These are phyloP conservation scores for Phialemoniopsis sp. DNA, from an alignment of 2,329 filamentous ascomycete genomes.

Conservation along the genomic window DNA sequence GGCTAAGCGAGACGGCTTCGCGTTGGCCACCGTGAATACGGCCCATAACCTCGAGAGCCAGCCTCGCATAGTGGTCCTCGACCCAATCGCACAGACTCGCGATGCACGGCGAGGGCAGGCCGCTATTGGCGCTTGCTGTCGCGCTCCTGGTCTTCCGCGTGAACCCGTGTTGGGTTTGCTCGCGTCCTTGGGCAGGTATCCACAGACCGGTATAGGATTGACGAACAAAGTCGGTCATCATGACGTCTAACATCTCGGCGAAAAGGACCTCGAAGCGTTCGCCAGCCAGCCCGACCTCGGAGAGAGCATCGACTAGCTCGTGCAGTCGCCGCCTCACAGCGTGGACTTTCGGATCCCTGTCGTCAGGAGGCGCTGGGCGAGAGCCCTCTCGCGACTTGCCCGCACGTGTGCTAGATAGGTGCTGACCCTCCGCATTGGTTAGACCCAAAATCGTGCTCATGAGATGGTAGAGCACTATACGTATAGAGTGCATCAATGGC, in stretches of 20 bases:
- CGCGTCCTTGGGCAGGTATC: constrained; percentile 24
- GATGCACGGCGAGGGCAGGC: constrained; percentile 49
- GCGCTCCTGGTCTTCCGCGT: constrained; percentile 7
- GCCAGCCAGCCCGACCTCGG: constrained; percentile 63
- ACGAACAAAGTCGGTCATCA: constrained; percentile 60
- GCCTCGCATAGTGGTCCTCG: constrained; percentile 59
- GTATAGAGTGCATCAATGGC: constrained; percentile 49
- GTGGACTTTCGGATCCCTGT: constrained; percentile 22
- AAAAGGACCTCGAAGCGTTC: constrained; percentile 68
- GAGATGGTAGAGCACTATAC: constrained; percentile 47
- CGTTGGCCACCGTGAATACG: constrained; percentile 30
- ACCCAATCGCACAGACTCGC: constrained; percentile 62
- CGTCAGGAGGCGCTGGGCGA: constrained; percentile 14
- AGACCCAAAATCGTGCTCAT: constrained; percentile 1
- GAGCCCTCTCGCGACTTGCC: constrained; percentile 1
- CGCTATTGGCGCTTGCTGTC: constrained; percentile 17
- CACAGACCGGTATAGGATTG: constrained; percentile 62
- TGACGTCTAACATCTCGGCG: constrained; percentile 64
- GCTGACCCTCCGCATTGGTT: background rate
- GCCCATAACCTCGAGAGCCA: constrained; percentile 58
- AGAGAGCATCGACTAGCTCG: constrained; percentile 53
- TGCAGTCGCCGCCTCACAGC: constrained; percentile 47
- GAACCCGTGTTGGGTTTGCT: constrained; percentile 1
- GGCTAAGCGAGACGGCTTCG: constrained; percentile 39
- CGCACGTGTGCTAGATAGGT: background rate